Base-by-base conservation (phyloP, 805 yeast species). In the Barnettozyma siamensis region DNA sequence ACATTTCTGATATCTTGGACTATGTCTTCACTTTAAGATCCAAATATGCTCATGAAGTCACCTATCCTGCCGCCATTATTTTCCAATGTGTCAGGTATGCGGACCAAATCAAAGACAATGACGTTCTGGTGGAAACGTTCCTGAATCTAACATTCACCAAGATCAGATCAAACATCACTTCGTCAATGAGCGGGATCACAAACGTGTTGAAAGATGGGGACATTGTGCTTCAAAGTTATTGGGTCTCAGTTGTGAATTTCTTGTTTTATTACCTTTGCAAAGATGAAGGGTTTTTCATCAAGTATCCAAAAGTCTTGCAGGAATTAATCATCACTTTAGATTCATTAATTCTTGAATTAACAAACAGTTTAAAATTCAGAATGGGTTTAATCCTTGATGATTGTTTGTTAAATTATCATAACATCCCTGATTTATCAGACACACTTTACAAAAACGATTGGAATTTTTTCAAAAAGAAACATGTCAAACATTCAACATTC, bases 171-270 rank as follows among this genome's bases (percentile, higher is more conserved):
- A 73, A 74, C 7, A 72, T 83, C 2, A 69, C 76, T 38, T 73
- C 84, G 1, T 75, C 85, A 1, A 76, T 73, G 47, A 72, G 83
- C 15, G 86, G 85, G 1, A 76, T 75, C 10, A 66, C 71, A 32
- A 64, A 67, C 65, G 55, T 50, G 33, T 60, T 61, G 46, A 55
- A 59, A 37, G 58, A 55, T 27, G 83, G 80, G 26, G 91, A 84
- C 55, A 80, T 83, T 41, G 84, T 84, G 15, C 57, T 72, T 31
- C 72, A 82, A 46, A 82, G 95, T 38, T 91, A 88, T 59, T 93
- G 98, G 98, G 73, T 93, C 29, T 80, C 95, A 5, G 82, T 84
- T 20, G 58, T 84, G 34, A 84, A 85, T 44, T 80, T 85, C 49
- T 64, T 91, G 38, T 80, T 83, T 54, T 91, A 83, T 59, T 91